phyloP scores from a whole-genome alignment of 352 stramenopile species.

The Thraustochytrium striatum region DNA sequence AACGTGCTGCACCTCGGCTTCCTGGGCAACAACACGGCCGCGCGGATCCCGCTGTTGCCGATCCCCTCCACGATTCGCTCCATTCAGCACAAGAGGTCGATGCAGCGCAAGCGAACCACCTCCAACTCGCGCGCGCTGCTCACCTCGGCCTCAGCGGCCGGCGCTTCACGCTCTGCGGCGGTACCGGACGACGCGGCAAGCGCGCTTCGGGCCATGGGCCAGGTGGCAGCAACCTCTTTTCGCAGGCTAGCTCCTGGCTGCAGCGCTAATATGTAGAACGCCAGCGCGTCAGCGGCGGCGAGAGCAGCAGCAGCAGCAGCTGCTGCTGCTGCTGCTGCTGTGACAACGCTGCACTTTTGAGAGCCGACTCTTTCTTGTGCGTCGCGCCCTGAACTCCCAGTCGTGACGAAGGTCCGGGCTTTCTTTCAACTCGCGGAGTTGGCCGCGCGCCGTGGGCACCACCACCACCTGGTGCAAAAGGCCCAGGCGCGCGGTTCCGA shows the following conservation, averaged over 20 bases:
- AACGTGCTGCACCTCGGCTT: conserved; percentile 40
- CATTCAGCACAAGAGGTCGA: neutral
- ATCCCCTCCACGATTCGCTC: conserved; percentile 27
- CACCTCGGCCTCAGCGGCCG: neutral
- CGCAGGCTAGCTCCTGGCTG: conserved; percentile 37
- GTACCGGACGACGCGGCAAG: neutral
- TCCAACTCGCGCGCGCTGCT: neutral
- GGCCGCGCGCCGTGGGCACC: too few relatives aligned
- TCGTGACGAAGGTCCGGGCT: too few relatives aligned
- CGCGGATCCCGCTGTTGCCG: conserved; percentile 30
- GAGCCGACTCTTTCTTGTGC: too few relatives aligned
- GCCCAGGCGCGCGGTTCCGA: too few relatives aligned
- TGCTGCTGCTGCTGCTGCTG: too few relatives aligned
- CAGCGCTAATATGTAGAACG: neutral
- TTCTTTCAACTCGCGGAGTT: too few relatives aligned
- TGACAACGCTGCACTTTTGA: too few relatives aligned
- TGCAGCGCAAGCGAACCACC: conserved; percentile 2
- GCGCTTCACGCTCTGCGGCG: neutral
- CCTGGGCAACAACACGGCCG: neutral
- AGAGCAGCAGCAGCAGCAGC: too few relatives aligned
- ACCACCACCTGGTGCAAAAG: too few relatives aligned
- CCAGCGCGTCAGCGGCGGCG: too few relatives aligned
- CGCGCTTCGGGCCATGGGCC: conserved; percentile 30
- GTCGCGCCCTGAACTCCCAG: too few relatives aligned
- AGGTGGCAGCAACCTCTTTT: conserved; percentile 45